A percentile compares a stretch with the other conserved stretches of the same genome.
Conservation (phyloP, 495 filamentous ascomycete species). For the Aspergillus cavernicola region DNA sequence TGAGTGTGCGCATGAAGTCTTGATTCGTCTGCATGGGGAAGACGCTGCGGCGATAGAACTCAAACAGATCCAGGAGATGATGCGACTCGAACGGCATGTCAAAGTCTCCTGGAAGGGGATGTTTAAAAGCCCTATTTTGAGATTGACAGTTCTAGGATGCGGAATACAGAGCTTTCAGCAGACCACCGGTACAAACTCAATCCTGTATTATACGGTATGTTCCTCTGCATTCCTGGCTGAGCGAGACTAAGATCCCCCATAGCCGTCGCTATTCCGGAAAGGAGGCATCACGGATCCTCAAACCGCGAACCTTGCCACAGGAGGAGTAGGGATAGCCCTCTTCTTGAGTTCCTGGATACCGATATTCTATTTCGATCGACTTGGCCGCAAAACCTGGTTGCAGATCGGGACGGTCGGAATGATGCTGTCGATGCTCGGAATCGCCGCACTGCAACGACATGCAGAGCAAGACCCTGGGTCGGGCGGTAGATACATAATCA, state of each 20-base stretch:
- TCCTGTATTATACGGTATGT: slow-evolving; percentile 27
- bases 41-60: slow-evolving; percentile 61
- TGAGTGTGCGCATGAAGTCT: slow-evolving; percentile 59
- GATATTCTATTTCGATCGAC: slow-evolving; percentile 21
- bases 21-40: slow-evolving; percentile 58
- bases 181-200: slow-evolving; percentile 34
- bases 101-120: slow-evolving; percentile 67
- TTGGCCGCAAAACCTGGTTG: slow-evolving; percentile 23
- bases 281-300: slow-evolving; percentile 21
- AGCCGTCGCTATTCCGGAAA: slow-evolving; percentile 21
- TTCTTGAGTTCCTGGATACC: slow-evolving; percentile 22
- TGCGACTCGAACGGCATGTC: slow-evolving; percentile 68
- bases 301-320: slow-evolving; percentile 18
- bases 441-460: slow-evolving; percentile 51
- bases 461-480: slow-evolving; percentile 30
- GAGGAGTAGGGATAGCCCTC: slow-evolving; percentile 20
- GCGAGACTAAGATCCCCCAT: neutral
- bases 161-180: slow-evolving; percentile 39
- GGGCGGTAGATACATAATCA: slow-evolving; percentile 65
- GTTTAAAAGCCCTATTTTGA: slow-evolving; percentile 10
- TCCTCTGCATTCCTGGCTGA: neutral
- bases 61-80: slow-evolving; percentile 75
- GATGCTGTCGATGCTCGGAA: slow-evolving; percentile 66
- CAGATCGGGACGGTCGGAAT: slow-evolving; percentile 54
- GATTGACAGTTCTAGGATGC: slow-evolving; percentile 27